A percentile compares a stretch with the other conserved stretches of the same genome.
phyloP scores from a whole-genome alignment of 169 alveolate genomes.

The Plasmodium yoelii region DNA sequence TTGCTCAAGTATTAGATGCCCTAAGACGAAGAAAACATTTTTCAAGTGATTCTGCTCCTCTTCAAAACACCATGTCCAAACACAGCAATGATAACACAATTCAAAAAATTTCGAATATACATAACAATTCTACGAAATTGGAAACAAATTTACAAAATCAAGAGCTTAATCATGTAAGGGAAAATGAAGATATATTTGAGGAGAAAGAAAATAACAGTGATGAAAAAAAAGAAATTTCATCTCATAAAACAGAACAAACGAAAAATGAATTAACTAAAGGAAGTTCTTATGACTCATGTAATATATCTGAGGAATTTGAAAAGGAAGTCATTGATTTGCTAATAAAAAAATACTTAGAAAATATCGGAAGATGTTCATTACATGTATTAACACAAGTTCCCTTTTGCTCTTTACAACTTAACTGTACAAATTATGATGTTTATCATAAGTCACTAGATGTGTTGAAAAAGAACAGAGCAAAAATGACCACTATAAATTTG shows the following conservation, averaged over 20 bases:
- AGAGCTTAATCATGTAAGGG: too few relatives aligned
- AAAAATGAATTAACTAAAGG: background rate
- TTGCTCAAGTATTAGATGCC: slow-evolving; percentile 77
- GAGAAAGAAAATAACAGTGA: background rate
- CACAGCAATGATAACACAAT: background rate
- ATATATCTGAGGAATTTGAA: slow-evolving; percentile 42
- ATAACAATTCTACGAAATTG: background rate
- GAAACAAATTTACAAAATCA: slow-evolving; percentile 2
- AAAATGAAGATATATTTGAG: background rate
- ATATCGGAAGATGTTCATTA: slow-evolving; percentile 51
- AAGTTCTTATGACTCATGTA: background rate
- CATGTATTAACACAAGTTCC: slow-evolving; percentile 78
- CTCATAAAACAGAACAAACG: background rate
- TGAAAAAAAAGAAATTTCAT: background rate
- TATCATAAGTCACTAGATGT: slow-evolving; percentile 70
- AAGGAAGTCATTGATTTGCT: slow-evolving; percentile 44
- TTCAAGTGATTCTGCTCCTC: background rate
- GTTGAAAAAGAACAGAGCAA: slow-evolving; percentile 34
- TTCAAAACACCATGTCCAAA: background rate
- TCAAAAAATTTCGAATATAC: background rate
- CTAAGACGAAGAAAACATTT: slow-evolving; percentile 45
- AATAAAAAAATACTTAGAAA: slow-evolving; percentile 51
- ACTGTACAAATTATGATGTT: slow-evolving; percentile 54
- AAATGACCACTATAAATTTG: slow-evolving; percentile 72
- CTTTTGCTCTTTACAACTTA: slow-evolving; percentile 65